Evolutionary conservation across 73 alveolate genomes (phyloP).

Genomic region (Symbiodinium pilosum): DNA sequence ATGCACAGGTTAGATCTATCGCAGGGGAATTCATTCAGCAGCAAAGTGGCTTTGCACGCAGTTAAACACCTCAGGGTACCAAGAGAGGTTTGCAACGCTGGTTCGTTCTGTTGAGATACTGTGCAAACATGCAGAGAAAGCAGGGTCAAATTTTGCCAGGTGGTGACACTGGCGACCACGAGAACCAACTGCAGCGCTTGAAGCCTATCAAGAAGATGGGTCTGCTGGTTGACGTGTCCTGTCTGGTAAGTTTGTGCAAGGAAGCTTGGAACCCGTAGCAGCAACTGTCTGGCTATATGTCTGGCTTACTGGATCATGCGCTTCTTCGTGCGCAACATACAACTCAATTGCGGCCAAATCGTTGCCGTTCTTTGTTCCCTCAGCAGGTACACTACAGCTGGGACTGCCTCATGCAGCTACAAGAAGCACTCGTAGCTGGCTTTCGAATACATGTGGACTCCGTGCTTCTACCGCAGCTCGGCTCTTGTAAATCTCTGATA

Average conservation of each 20-base stretch:
- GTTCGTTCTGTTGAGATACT: not conserved
- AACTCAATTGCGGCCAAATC: not conserved
- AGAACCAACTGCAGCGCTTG: not conserved
- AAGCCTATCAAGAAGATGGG: conserved; percentile 58
- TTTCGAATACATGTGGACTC: conserved; percentile 23
- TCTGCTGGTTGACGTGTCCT: conserved; percentile 21
- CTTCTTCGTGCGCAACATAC: too few species aligned
- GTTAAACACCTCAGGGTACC: too few species aligned
- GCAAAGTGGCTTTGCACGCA: not conserved
- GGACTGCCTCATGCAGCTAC: conserved; percentile 48
- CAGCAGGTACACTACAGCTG: conserved; percentile 69
- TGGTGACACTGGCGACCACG: not conserved
- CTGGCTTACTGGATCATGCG: too few species aligned
- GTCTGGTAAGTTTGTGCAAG: not conserved
- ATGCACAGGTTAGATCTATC: conserved; percentile 19
- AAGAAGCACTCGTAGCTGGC: conserved; percentile 38
- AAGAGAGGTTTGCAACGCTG: too few species aligned
- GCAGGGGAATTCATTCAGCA: conserved; percentile 12
- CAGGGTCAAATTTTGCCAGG: not conserved
- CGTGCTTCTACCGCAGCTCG: conserved; percentile 29
- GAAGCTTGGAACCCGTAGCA: not conserved
- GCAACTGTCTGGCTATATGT: too few species aligned
- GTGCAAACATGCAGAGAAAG: not conserved
- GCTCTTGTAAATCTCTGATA: too few species aligned
- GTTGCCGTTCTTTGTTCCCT: not conserved